phyloP scores from a whole-genome alignment of 2,329 filamentous ascomycete genomes.

The Trichoderma sp. region DNA sequence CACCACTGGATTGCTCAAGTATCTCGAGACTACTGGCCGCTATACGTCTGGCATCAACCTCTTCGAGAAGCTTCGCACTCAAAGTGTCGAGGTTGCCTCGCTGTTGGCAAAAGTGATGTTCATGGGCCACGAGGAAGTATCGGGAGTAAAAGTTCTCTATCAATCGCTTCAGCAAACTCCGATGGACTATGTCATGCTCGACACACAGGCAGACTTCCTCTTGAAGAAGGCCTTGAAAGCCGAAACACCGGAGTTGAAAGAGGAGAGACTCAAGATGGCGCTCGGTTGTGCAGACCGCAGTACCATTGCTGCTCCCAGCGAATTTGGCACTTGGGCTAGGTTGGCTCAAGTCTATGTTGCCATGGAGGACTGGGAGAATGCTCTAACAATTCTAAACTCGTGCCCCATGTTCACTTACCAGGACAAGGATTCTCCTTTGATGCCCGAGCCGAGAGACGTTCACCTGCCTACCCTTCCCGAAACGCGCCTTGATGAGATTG shows the following conservation, averaged over 20 bases:
- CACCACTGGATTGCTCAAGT: conserved; percentile 88
- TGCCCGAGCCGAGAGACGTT: conserved; percentile 90
- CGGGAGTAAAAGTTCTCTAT: conserved; percentile 84
- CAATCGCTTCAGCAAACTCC: conserved; percentile 87
- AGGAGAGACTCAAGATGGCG: conserved; percentile 77
- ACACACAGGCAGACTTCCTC: conserved; percentile 90
- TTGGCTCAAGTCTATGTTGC: conserved; percentile 91
- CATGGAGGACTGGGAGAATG: conserved; percentile 95
- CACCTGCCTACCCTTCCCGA: conserved; percentile 85
- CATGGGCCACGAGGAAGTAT: conserved; percentile 96
- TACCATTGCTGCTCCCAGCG: conserved; percentile 92
- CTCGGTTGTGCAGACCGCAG: conserved; percentile 91
- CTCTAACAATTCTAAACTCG: conserved; percentile 91
- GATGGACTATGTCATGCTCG: conserved; percentile 97
- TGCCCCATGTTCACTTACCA: conserved; percentile 99
- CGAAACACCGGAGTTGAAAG: conserved; percentile 54
- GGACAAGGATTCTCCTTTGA: conserved; percentile 92
- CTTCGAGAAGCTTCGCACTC: conserved; percentile 90
- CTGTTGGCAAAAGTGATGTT: conserved; percentile 88
- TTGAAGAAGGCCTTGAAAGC: conserved; percentile 73
- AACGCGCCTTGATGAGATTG: conserved; percentile 91
- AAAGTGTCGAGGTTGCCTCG: conserved; percentile 92
- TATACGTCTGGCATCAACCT: conserved; percentile 96
- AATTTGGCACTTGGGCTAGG: conserved; percentile 95
- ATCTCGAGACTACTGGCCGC: conserved; percentile 92